A percentile compares a stretch with the other conserved stretches of the same genome.
These are phyloP conservation scores for Candida tammaniensis DNA, from an alignment of 805 yeast species.

Conservation along the genomic window DNA sequence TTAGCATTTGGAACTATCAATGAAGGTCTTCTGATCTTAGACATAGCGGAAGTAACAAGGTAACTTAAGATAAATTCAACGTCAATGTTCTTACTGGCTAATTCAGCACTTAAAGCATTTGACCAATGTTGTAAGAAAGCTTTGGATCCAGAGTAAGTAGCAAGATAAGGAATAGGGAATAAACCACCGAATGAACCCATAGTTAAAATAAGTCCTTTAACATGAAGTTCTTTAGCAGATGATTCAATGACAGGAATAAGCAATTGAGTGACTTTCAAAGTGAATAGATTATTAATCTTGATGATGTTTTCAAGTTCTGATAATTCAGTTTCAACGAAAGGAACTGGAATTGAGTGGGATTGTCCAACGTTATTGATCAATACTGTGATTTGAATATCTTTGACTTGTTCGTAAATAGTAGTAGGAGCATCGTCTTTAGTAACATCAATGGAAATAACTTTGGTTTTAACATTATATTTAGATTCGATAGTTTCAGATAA, in stretches of 20 bases:
- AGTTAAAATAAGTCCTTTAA: conserved; percentile 78
- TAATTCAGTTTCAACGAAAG: conserved; percentile 76
- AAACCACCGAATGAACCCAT: conserved; percentile 98
- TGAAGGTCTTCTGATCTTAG: conserved; percentile 81
- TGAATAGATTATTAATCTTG: conserved; percentile 80
- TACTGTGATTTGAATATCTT: conserved; percentile 62
- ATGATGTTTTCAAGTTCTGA: conserved; percentile 77
- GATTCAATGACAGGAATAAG: conserved; percentile 65
- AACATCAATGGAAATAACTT: conserved; percentile 75
- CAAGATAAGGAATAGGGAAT: conserved; percentile 86
- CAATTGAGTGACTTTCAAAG: conserved; percentile 79
- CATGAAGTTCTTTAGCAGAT: conserved; percentile 25
- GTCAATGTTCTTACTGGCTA: conserved; percentile 66
- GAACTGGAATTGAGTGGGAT: conserved; percentile 92
- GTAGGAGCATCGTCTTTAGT: conserved; percentile 60
- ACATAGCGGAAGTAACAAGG: conserved; percentile 92
- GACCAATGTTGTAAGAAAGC: conserved; percentile 95
- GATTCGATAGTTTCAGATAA: conserved; percentile 61
- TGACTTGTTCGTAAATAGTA: conserved; percentile 44
- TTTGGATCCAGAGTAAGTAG: conserved; percentile 95
- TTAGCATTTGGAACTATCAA: conserved; percentile 77
- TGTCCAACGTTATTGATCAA: conserved; percentile 92
- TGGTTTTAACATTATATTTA: conserved; percentile 59
- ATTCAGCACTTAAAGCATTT: conserved; percentile 81
- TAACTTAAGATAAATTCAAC: conserved; percentile 85